phyloP scores from a whole-genome alignment of 2,329 filamentous ascomycete species.

The Phaeoacremonium minimum region DNA sequence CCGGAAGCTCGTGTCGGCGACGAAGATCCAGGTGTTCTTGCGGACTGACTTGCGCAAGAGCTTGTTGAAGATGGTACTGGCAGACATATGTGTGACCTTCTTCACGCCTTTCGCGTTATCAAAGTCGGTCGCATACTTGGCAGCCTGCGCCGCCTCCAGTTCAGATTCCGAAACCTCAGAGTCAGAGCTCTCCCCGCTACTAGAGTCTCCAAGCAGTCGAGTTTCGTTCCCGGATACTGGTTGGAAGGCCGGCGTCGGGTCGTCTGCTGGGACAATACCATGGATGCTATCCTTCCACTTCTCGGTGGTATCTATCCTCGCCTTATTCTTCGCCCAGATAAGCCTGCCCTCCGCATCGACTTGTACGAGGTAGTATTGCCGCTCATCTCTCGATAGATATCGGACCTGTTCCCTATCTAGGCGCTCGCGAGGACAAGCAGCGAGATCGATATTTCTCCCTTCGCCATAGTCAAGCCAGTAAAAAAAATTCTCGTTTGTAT shows the following conservation, averaged over 20 bases:
- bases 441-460: conserved; percentile 65
- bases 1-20: conserved; percentile 78
- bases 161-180: conserved; percentile 27
- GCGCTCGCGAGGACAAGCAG: conserved; percentile 66
- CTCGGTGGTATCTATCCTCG: conserved; percentile 70
- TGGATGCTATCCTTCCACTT: conserved; percentile 76
- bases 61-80: conserved; percentile 72
- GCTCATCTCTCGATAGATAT: conserved; percentile 79
- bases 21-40: conserved; percentile 93
- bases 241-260: conserved; percentile 52
- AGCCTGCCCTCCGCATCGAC: conserved; percentile 71
- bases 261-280: conserved; percentile 62
- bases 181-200: conserved; percentile 14
- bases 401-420: conserved; percentile 77
- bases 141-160: conserved; percentile 55
- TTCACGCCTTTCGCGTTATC: conserved; percentile 56
- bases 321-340: conserved; percentile 83
- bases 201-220: conserved; percentile 18
- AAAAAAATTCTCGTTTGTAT: conserved; percentile 85
- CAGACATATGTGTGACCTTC: conserved; percentile 60
- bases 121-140: conserved; percentile 61
- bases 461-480: conserved; percentile 87
- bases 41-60: conserved; percentile 73
- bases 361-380: conserved; percentile 73
- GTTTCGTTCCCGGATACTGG: conserved; percentile 26